These are phyloP conservation scores for Coleophoma eucalyptorum DNA, from an alignment of 2,329 filamentous ascomycete genomes.

Conservation along the genomic window DNA sequence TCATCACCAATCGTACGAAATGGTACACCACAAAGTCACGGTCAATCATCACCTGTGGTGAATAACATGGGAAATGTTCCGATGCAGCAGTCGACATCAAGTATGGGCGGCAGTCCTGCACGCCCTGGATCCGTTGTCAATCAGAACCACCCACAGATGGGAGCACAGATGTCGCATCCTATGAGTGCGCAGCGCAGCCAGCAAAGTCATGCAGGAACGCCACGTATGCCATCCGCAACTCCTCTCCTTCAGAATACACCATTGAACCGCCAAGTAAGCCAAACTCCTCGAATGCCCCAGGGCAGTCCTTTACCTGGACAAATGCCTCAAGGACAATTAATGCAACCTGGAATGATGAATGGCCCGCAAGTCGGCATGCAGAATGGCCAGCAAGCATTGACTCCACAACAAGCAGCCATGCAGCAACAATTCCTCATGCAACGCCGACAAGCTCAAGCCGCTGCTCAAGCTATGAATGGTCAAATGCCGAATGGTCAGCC, in stretches of 20 bases:
- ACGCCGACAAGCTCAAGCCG: not conserved
- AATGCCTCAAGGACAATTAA: slow-evolving; percentile 54
- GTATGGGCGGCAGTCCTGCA: slow-evolving; percentile 64
- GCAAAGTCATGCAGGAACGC: slow-evolving; percentile 63
- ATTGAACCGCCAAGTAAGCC: slow-evolving; percentile 46
- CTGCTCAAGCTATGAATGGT: slow-evolving; percentile 23
- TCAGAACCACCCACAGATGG: slow-evolving; percentile 48
- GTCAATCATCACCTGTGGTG: slow-evolving; percentile 65
- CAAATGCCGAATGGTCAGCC: slow-evolving; percentile 27
- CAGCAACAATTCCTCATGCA: not conserved
- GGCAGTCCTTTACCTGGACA: slow-evolving; percentile 57
- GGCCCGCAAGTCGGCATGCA: slow-evolving; percentile 14
- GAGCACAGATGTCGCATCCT: slow-evolving; percentile 54
- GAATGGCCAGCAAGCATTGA: not conserved
- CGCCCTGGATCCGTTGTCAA: slow-evolving; percentile 64
- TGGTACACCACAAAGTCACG: slow-evolving; percentile 57
- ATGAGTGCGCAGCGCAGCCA: slow-evolving; percentile 65
- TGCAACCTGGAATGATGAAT: slow-evolving; percentile 50
- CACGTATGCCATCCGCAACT: slow-evolving; percentile 56
- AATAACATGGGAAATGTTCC: slow-evolving; percentile 39
- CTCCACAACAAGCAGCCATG: not conserved
- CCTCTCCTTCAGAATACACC: slow-evolving; percentile 62
- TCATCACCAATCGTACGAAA: slow-evolving; percentile 66
- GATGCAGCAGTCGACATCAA: slow-evolving; percentile 64
- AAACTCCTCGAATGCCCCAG: slow-evolving; percentile 60